Base-by-base conservation (phyloP, 345 rosid species). In the Rhodamnia argentea region DNA sequence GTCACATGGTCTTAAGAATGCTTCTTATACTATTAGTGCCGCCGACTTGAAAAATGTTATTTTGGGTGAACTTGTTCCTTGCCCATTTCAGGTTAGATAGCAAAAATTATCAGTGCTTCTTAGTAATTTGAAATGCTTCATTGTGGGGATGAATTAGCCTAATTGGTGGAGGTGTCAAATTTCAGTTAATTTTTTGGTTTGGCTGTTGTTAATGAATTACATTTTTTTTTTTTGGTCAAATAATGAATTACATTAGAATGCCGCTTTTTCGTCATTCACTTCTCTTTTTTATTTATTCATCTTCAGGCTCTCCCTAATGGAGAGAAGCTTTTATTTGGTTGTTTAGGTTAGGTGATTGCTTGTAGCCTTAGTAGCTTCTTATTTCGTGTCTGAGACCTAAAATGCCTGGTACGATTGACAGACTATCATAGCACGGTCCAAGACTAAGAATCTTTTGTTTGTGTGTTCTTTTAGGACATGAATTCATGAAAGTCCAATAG, bases 1-100 rank as follows among this genome's bases (percentile, higher is more conserved):
- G 13, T 94, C 98, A 60, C 89, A 85, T 74, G 99, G 99, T 70
- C 92, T 96, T 44, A 94, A 92, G 87, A 92, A 94, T 86, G 98
- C 99, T 55, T 87, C 93, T 52, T 96, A 95, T 89, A 90, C 94
- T 59, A 88, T 96, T 76, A 86, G 87, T 91, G 98, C 96, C 82
- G 92, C 93, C 32, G 96, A 96, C 84, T 85, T 97, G 83, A 93
- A 92, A 89, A 93, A 93, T 29, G 86, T 51, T 50, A 58, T 51
- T 56, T 74, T 81, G 23, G 84, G 88, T 52, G 83, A 84, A 58
- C 88, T 87, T 62, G 50, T 59, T 82, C 86, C 85, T 32, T 87
- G 86, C 64, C 89, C 86, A 40, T 82, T 82, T 54, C 89, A 87
- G 89, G 89, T 87, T 59, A 85, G 82, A 62, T 52, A 53, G 53